These are phyloP conservation scores for Backusella mclennaniae DNA, from an alignment of 192 early-diverging fungal genomes.

Conservation along the genomic window DNA sequence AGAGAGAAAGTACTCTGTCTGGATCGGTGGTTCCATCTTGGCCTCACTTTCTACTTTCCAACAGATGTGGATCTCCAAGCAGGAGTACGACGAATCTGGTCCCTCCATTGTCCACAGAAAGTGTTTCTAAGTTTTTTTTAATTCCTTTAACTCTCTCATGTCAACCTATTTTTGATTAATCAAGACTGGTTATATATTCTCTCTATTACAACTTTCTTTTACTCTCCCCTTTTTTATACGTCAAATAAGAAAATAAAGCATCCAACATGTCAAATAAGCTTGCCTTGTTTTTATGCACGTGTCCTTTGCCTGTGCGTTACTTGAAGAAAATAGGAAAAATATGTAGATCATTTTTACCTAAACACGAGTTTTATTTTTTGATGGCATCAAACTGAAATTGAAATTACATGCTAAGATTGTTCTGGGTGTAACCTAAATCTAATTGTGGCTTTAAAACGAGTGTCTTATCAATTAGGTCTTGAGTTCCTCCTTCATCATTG, in stretches of 20 bases:
- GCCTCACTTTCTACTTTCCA: constrained; percentile 97
- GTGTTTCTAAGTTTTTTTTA: constrained; percentile 41
- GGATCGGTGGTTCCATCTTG: constrained; percentile 97
- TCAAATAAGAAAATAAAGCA: constrained; percentile 8
- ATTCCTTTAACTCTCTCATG: neutral
- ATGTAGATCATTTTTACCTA: neutral
- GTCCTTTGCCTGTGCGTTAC: neutral
- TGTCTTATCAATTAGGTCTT: too few species aligned
- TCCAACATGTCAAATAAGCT: neutral
- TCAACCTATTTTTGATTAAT: neutral
- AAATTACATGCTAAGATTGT: too few species aligned
- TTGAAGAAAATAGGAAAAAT: neutral
- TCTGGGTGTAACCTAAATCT: too few species aligned
- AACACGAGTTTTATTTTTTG: too few species aligned
- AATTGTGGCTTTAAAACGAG: too few species aligned
- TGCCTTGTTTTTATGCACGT: neutral
- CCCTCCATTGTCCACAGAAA: constrained; percentile 60
- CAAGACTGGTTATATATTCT: neutral
- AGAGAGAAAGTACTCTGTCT: constrained; percentile 97
- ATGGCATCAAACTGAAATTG: too few species aligned
- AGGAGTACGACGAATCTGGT: constrained; percentile 57
- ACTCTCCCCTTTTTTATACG: neutral
- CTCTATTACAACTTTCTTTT: neutral
- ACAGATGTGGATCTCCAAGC: constrained; percentile 97
- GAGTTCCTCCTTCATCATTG: too few species aligned